Base-by-base conservation (phyloP, 2,329 filamentous ascomycete genomes). In the Sclerotinia borealis region DNA sequence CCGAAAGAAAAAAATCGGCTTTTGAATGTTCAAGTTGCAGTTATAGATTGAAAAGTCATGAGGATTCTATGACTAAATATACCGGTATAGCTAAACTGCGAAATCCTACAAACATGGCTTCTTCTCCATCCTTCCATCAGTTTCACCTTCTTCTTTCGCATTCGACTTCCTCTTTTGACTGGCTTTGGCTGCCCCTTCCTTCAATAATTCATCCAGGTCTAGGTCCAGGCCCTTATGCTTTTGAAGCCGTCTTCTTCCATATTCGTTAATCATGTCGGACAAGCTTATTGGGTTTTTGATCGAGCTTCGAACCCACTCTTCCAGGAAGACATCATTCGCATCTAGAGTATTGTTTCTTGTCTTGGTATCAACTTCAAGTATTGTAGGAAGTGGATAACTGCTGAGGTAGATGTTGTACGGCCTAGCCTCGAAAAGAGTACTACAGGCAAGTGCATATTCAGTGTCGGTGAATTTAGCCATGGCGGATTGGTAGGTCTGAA, bases 361-460 rank as follows among this genome's bases (percentile, higher is more conserved):
- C 19, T 45, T 58, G 8, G 39, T 25, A 45, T 58, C 54, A 19
- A 58, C 39, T 19, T 34, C n/a, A 45, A 58, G 54, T 29, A 58
- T 15, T 58, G 25, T 25, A 4, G 54, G 54, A 25, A 58, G 29
- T 58, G 27, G 39, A 17, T 58, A 58, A 11, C 54, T 58, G 29
- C 11, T 31, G n/a, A 58, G 39, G 8, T 58, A 34, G 8, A 58
- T 58, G 13, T 31, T 31, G n/a, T 45, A 58, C 17, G 54, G 54
- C 39, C 15, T 58, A 10, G 31, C 54, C 39, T 58, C 54, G 15
- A 58, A 58, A 17, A 58, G 41, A 29, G 54, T 34, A 34, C 54
- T 58, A n/a, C 54, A 58, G 13, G 29, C 39, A 34, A 58, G 54
- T 34, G 54, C 54, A 58, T 45, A 22, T 58, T 58, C 54, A 45